phyloP scores from a whole-genome alignment of 1,284 basidiomycete genomes.

The Exsudoporus floridanus region DNA sequence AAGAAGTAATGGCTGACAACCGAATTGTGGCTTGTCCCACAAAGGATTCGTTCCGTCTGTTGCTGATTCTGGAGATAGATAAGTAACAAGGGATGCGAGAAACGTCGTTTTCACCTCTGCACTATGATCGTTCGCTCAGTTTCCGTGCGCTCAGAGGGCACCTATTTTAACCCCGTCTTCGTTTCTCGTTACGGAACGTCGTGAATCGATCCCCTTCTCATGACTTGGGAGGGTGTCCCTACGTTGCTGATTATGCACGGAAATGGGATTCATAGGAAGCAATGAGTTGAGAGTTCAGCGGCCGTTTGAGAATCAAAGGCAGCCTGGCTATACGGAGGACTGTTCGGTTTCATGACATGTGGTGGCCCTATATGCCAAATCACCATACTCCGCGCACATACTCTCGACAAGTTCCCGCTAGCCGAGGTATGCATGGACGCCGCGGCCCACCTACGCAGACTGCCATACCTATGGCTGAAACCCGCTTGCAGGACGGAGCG shows the following conservation, averaged over 20 bases:
- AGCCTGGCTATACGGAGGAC: no score
- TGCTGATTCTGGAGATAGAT: background rate
- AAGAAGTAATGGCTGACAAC: no score
- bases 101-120: background rate
- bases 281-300: background rate
- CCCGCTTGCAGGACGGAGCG: background rate
- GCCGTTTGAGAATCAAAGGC: background rate
- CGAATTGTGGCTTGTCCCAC: constrained; percentile 11
- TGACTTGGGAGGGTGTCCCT: background rate
- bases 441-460: no score
- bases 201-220: background rate
- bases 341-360: constrained; percentile 4
- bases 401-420: no score
- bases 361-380: constrained; percentile 2
- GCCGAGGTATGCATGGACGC: no score
- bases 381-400: background rate
- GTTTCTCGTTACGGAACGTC: background rate
- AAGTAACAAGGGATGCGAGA: background rate
- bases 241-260: background rate
- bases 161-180: background rate
- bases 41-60: background rate
- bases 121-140: background rate
- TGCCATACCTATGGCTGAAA: no score
- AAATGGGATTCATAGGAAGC: background rate
- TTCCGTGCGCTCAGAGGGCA: background rate